These are phyloP conservation scores for Tolypocladium sp. DNA, from an alignment of 2,329 filamentous ascomycete species.

Conservation along the genomic window DNA sequence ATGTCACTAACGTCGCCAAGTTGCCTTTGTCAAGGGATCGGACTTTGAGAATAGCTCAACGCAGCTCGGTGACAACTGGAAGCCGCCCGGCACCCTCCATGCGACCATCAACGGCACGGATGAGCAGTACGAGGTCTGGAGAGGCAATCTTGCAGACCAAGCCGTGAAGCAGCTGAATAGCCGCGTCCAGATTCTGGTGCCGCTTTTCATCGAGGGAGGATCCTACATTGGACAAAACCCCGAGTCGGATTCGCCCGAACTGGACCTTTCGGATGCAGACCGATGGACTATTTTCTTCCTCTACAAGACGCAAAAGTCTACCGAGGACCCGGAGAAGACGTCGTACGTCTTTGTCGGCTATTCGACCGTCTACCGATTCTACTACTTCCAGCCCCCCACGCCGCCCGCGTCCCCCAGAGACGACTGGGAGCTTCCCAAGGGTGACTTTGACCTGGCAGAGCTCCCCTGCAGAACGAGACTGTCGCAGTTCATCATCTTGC, in stretches of 20 bases:
- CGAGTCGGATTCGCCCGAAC: constrained; percentile 48
- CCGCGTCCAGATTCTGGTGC: constrained; percentile 74
- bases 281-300: constrained; percentile 92
- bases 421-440: constrained; percentile 34
- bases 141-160: constrained; percentile 61
- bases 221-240: constrained; percentile 51
- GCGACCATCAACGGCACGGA: constrained; percentile 52
- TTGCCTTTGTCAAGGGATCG: constrained; percentile 54
- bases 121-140: constrained; percentile 76
- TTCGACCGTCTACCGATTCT: constrained; percentile 83
- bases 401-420: constrained; percentile 29
- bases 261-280: constrained; percentile 61
- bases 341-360: constrained; percentile 84
- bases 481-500: constrained; percentile 87
- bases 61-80: constrained; percentile 37
- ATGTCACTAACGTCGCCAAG: constrained; percentile 27
- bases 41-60: constrained; percentile 54
- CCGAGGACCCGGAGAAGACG: constrained; percentile 31
- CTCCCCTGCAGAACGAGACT: constrained; percentile 74
- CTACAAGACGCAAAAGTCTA: constrained; percentile 52
- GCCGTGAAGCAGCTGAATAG: constrained; percentile 62
- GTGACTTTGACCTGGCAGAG: constrained; percentile 42
- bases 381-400: constrained; percentile 46
- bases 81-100: constrained; percentile 67
- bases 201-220: constrained; percentile 91